Conservation (phyloP, 768 basidiomycete genomes). For the Gyrodon lividus region DNA sequence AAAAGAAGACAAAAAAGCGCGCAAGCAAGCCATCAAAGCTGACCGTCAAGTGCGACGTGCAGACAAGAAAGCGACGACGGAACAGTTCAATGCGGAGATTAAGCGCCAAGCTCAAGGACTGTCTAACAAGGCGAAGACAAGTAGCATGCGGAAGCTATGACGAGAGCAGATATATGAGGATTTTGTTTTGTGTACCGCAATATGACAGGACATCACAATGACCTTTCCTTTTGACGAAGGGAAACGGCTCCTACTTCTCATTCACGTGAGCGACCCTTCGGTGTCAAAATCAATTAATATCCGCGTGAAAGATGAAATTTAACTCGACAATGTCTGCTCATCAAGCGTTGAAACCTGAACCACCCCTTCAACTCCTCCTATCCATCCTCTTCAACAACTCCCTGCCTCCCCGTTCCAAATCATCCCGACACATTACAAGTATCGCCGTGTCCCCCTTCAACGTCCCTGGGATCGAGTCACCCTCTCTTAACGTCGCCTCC, state of each 20-base stretch:
- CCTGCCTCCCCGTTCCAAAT: constrained; percentile 33
- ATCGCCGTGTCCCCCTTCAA: constrained; percentile 30
- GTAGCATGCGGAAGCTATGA: constrained; percentile 24
- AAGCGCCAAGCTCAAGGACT: constrained; percentile 55
- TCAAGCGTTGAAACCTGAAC: too few relatives aligned
- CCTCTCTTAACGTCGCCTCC: constrained; percentile 18
- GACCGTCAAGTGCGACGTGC: constrained; percentile 62
- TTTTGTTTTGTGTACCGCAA: not conserved
- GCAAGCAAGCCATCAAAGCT: constrained; percentile 68
- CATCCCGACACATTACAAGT: constrained; percentile 37
- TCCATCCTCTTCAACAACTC: not conserved
- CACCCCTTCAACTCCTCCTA: not conserved
- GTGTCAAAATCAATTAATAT: too few relatives aligned
- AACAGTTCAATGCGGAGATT: constrained; percentile 61
- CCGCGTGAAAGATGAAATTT: too few relatives aligned
- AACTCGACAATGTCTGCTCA: too few relatives aligned
- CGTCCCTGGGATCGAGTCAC: constrained; percentile 8
- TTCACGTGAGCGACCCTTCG: not conserved
- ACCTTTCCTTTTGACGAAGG: too few relatives aligned
- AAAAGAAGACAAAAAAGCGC: constrained; percentile 66
- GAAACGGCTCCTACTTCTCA: too few relatives aligned
- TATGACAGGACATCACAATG: not conserved
- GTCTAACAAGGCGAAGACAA: constrained; percentile 40
- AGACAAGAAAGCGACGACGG: constrained; percentile 67
- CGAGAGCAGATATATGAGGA: not conserved